A percentile compares a stretch with the other conserved stretches of the same genome.
These are phyloP conservation scores for Chrysanthemum lavandulifolium DNA, from an alignment of 129 eudicot genomes.

Conservation along the genomic window DNA sequence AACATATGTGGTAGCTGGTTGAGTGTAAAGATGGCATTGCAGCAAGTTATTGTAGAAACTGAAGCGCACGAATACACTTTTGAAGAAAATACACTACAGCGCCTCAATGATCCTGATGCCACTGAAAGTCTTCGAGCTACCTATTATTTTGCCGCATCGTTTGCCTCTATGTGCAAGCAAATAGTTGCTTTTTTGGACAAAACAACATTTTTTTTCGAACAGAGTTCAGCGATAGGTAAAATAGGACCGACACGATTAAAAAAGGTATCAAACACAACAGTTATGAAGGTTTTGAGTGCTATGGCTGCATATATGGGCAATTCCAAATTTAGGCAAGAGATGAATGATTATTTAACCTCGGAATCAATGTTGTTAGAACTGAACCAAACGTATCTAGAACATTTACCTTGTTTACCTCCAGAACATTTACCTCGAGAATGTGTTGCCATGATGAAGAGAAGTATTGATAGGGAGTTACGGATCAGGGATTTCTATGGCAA, in stretches of 20 bases:
- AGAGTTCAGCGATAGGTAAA: no score
- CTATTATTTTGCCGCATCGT: not conserved
- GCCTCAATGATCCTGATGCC: not conserved
- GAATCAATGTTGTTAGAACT: no score
- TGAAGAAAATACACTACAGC: not conserved
- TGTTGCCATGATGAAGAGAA: not conserved
- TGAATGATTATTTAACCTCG: not conserved
- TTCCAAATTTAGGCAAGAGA: not conserved
- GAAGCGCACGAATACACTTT: not conserved
- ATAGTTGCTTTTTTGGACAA: not conserved
- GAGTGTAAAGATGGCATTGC: not conserved
- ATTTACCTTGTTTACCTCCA: no score
- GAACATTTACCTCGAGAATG: not conserved
- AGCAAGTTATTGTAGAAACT: not conserved
- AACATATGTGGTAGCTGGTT: not conserved
- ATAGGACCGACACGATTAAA: not conserved
- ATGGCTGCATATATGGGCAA: constrained; percentile 9
- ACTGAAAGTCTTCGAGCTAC: not conserved
- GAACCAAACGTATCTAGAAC: no score
- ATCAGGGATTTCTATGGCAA: constrained; percentile 5
- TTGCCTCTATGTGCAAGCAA: not conserved
- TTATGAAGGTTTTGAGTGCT: not conserved
- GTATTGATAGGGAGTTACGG: not conserved
- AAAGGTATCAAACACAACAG: not conserved
- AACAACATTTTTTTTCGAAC: no score